Evolutionary conservation across 2,329 filamentous ascomycete genomes (phyloP), one percentile per base, ranked within the genome.

Genomic region (Aureobasidium zeae): DNA sequence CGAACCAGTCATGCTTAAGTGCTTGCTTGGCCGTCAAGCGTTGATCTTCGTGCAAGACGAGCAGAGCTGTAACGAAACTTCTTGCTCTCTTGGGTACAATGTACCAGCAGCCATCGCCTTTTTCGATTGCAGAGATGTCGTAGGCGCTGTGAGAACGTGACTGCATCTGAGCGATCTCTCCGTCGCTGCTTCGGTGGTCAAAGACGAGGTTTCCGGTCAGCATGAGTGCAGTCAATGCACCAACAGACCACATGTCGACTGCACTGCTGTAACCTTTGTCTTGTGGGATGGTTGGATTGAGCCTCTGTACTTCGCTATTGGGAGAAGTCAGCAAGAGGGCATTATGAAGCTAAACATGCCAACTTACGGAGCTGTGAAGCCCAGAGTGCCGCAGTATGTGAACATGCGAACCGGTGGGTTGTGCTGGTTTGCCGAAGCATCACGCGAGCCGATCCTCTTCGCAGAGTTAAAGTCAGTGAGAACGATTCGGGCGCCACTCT

Each of bases 161-260:
- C 9, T 67, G 59, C 16, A 41, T 54, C 4, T 51, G 43, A 3
- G 41, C 48, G 11, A 58, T 53, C 24, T 62, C 45, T 7, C 44
- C 38, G 21, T 48, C 39, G 5, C 44, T 54, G 11, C 51, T 46
- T 26, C 65, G 55, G 13, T 49, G 33, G 42, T 61, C 56, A 33
- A 63, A 58, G 12, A 55, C 60, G 48, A 76, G 76, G 8, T 70
- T 62, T 11, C 71, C 72, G 0, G 68, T 69, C 12, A 79, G 60
- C 11, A 80, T 55, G 7, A 69, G 62, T 7, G 65, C 66, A 2
- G 73, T 64, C 2, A 79, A 63, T 34, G 67, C 69, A 5, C 76
- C 77, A n/a, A 80, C 53, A 1, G 76, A 75, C 76, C 76, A 80
- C 56, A 81, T 67, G 50, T 81, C 77, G 7, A 79, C 65, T 8